Percentiles rank a stretch among this genome's conserved stretches.
Evolutionary conservation across 2,329 filamentous ascomycete species (phyloP).

Genomic region (Fusarium xyrophilum): DNA sequence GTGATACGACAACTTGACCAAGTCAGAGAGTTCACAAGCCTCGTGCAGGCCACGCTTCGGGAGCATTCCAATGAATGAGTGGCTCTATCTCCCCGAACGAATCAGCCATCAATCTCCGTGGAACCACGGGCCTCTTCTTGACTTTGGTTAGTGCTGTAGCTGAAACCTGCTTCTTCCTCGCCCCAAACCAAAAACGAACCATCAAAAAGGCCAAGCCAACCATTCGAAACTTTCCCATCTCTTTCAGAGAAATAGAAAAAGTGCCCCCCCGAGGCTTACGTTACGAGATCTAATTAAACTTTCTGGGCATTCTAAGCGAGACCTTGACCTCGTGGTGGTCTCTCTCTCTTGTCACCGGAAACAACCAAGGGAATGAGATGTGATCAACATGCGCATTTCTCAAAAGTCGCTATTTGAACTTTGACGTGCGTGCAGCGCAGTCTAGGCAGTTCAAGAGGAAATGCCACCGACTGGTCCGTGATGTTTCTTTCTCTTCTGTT

Average conservation of each 20-base stretch:
- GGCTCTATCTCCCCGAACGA: conserved; percentile 37
- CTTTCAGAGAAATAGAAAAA: not conserved
- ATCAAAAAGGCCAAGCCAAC: not conserved
- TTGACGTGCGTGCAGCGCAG: not conserved
- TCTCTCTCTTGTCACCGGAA: not conserved
- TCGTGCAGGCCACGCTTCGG: conserved; percentile 21
- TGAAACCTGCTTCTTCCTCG: conserved; percentile 6
- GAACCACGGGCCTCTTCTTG: conserved; percentile 10
- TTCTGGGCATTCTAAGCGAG: not conserved
- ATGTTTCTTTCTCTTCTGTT: not conserved
- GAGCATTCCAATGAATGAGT: conserved; percentile 27
- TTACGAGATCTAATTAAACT: conserved; percentile 6
- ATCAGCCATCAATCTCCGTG: conserved; percentile 28
- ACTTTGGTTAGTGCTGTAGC: not conserved
- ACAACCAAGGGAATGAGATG: conserved; percentile 15
- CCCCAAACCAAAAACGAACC: not conserved
- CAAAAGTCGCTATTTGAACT: conserved; percentile 6
- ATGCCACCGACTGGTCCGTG: conserved; percentile 18
- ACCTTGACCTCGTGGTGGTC: conserved; percentile 9
- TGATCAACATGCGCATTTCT: conserved; percentile 1
- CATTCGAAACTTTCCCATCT: not conserved
- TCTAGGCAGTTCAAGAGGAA: not conserved
- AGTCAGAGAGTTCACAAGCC: not conserved
- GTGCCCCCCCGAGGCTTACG: not conserved
- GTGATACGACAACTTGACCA: not conserved